Evolutionary conservation across 495 filamentous ascomycete genomes (phyloP).

Genomic region (Cairneyella variabilis): DNA sequence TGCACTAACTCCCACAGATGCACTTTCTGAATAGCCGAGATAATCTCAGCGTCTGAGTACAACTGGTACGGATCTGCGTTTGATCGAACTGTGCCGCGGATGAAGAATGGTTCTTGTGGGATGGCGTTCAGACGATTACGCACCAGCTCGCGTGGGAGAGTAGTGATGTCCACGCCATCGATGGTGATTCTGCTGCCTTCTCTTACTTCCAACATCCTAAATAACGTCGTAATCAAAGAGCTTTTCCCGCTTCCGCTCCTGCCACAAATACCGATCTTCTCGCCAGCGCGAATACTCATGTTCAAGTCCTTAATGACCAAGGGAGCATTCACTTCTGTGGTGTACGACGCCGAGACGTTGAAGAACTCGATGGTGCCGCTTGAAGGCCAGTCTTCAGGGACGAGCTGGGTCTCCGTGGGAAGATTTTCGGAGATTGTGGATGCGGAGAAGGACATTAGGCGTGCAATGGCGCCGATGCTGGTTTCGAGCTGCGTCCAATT

Average conservation of each 20-base stretch:
- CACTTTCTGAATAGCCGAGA: conserved; percentile 34
- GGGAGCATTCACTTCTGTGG: conserved; percentile 1
- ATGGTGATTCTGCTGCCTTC: conserved; percentile 36
- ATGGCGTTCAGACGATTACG: conserved; percentile 37
- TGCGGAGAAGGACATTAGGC: conserved; percentile 37
- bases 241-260: conserved; percentile 44
- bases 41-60: conserved; percentile 35
- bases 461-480: conserved; percentile 47
- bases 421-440: conserved; percentile 31
- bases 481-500: conserved; percentile 49
- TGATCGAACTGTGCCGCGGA: conserved; percentile 40
- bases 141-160: conserved; percentile 23
- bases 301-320: conserved; percentile 12
- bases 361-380: conserved; percentile 29
- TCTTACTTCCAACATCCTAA: conserved; percentile 35
- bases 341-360: conserved; percentile 35
- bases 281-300: conserved; percentile 28
- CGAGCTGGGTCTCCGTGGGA: conserved; percentile 5
- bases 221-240: conserved; percentile 34
- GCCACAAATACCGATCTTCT: conserved; percentile 44
- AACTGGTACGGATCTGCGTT: conserved; percentile 44
- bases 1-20: conserved; percentile 36
- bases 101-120: conserved; percentile 45
- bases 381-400: conserved; percentile 35
- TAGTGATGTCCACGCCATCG: conserved; percentile 42